Evolutionary conservation across 179 eudicot species (phyloP).

Genomic region (Monotropa hypopitys): DNA sequence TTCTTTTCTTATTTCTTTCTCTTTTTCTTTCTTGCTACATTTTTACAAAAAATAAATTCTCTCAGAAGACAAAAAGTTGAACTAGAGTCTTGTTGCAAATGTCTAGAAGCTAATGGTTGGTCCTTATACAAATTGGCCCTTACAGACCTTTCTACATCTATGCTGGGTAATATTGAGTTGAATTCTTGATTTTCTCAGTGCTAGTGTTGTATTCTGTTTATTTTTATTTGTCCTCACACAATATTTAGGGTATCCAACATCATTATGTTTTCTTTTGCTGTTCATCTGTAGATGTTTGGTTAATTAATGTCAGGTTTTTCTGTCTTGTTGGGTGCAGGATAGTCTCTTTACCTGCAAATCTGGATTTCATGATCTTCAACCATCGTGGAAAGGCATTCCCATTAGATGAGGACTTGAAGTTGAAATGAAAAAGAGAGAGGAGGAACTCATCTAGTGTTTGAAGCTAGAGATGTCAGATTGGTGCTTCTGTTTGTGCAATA

Average conservation of each 20-base stretch:
- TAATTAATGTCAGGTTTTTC: neutral
- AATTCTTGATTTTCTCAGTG: neutral
- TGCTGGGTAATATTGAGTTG: neutral
- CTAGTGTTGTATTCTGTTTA: neutral
- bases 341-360: constrained; percentile 53
- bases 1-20: neutral
- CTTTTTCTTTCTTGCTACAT: neutral
- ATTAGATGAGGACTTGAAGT: constrained; percentile 34
- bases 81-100: neutral
- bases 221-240: neutral
- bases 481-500: neutral
- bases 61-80: neutral
- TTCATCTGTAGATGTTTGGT: neutral
- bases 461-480: neutral
- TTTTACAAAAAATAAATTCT: neutral
- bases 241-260: neutral
- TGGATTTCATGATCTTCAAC: constrained; percentile 88
- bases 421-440: constrained; percentile 25
- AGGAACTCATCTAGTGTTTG: neutral
- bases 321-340: constrained; percentile 43
- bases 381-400: constrained; percentile 65
- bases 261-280: neutral
- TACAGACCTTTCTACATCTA: neutral
- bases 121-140: neutral
- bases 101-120: neutral